Percentiles rank a stretch among this genome's conserved stretches.
Evolutionary conservation across 2,329 filamentous ascomycete species (phyloP).

Genomic region (Aspergillus amoenus): DNA sequence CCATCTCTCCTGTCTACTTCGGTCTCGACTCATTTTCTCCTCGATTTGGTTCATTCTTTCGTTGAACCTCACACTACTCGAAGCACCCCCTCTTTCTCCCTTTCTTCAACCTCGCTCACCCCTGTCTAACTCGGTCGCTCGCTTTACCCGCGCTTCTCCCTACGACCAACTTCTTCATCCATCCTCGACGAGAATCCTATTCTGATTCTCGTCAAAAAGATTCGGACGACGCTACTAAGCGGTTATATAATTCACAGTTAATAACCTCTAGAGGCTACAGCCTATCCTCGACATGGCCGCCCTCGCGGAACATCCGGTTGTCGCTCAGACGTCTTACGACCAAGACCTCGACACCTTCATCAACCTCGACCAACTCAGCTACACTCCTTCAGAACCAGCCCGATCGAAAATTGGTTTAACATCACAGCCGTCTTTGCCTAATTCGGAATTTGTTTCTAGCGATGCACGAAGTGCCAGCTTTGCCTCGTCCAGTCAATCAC

Average conservation of each 20-base stretch:
- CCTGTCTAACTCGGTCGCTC: background rate
- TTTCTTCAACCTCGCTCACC: background rate
- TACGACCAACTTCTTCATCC: constrained; percentile 7
- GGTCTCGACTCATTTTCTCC: background rate
- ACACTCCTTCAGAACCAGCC: constrained; percentile 36
- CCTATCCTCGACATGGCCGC: constrained; percentile 31
- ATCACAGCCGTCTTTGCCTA: constrained; percentile 38
- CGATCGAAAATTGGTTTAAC: constrained; percentile 37
- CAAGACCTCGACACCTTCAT: constrained; percentile 49
- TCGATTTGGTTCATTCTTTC: background rate
- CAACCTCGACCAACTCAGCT: constrained; percentile 46
- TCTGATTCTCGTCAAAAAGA: background rate
- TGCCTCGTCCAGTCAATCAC: constrained; percentile 40
- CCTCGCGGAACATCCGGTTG: constrained; percentile 33
- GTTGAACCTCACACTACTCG: background rate
- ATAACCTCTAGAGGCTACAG: background rate
- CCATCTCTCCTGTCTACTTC: background rate
- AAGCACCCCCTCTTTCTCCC: background rate
- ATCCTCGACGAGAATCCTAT: background rate
- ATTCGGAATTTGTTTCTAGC: constrained; percentile 33
- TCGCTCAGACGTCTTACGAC: constrained; percentile 38
- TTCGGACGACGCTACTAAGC: background rate
- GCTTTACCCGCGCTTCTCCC: background rate
- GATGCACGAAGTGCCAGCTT: constrained; percentile 36
- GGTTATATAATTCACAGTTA: background rate